Evolutionary conservation across 768 basidiomycete species (phyloP).

Genomic region (Hypsizygus marmoreus): DNA sequence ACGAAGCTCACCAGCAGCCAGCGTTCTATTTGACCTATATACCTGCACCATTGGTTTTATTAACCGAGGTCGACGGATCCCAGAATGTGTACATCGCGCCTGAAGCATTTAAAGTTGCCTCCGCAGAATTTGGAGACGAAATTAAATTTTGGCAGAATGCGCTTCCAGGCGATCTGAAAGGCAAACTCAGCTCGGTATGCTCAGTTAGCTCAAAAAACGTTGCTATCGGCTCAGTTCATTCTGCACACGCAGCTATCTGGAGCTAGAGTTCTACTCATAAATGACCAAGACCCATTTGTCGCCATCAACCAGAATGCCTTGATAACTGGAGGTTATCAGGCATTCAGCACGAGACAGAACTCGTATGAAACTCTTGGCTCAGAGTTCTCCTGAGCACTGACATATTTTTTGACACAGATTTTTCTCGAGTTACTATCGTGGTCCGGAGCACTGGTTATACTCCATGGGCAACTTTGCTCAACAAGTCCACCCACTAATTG

Average conservation of each 20-base stretch:
- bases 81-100: constrained; percentile 57
- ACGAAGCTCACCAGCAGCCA: constrained; percentile 15
- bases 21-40: constrained; percentile 50
- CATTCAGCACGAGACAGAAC: constrained; percentile 52
- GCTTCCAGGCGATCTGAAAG: constrained; percentile 48
- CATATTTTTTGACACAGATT: constrained; percentile 30
- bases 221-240: constrained; percentile 1
- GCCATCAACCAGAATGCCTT: constrained; percentile 53
- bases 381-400: neutral
- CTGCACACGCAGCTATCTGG: constrained; percentile 44
- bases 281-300: constrained; percentile 50
- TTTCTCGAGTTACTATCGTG: constrained; percentile 46
- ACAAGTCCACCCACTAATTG: constrained; percentile 50
- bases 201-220: neutral
- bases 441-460: constrained; percentile 41
- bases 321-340: constrained; percentile 54
- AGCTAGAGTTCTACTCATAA: constrained; percentile 55
- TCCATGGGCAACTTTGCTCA: constrained; percentile 58
- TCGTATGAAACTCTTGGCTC: constrained; percentile 30
- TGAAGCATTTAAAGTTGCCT: constrained; percentile 52
- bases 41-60: constrained; percentile 48
- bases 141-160: constrained; percentile 57
- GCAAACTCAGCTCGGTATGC: constrained; percentile 45
- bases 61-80: constrained; percentile 44
- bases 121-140: constrained; percentile 51